A percentile compares a stretch with the other conserved stretches of the same genome.
Evolutionary conservation across 192 early-diverging fungal species (phyloP).

Genomic region (Linderina pennispora): DNA sequence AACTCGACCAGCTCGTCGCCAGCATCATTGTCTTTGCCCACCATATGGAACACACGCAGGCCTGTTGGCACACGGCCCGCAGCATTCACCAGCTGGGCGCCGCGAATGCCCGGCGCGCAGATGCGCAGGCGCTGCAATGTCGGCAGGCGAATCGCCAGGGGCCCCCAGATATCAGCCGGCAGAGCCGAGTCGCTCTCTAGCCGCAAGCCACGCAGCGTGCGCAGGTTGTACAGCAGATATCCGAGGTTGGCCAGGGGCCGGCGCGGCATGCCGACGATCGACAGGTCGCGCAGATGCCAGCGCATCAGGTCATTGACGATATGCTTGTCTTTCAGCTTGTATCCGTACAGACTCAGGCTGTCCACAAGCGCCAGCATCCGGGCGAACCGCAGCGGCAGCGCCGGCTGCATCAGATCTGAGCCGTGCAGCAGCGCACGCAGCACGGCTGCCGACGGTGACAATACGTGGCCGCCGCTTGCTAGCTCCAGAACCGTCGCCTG

Average conservation of each 20-base stretch:
- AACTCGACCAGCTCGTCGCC: conserved; percentile 19
- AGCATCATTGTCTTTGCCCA: conserved; percentile 17
- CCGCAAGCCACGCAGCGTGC: conserved; percentile 24
- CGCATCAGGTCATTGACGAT: conserved; percentile 38
- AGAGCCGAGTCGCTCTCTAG: conserved; percentile 33
- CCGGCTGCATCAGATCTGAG: conserved; percentile 32
- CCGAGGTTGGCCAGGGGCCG: conserved; percentile 35
- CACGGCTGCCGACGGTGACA: conserved; percentile 23
- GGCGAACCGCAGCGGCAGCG: conserved; percentile 32
- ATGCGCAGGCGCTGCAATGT: conserved; percentile 24
- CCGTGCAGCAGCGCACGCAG: conserved; percentile 37
- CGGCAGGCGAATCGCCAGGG: conserved; percentile 21
- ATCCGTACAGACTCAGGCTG: conserved; percentile 35
- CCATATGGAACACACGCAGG: conserved; percentile 22
- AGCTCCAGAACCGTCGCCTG: conserved; percentile 31
- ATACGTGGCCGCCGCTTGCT: conserved; percentile 30
- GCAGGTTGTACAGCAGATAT: conserved; percentile 22
- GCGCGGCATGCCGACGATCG: conserved; percentile 38
- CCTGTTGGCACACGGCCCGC: conserved; percentile 2
- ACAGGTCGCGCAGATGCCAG: conserved; percentile 37
- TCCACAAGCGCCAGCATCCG: conserved; percentile 39
- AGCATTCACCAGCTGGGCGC: conserved; percentile 12
- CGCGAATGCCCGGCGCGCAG: conserved; percentile 28
- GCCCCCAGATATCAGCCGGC: conserved; percentile 27
- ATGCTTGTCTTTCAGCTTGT: conserved; percentile 37